Base-by-base conservation (phyloP, 1,284 basidiomycete species). In the Ceratobasidium sp. region DNA sequence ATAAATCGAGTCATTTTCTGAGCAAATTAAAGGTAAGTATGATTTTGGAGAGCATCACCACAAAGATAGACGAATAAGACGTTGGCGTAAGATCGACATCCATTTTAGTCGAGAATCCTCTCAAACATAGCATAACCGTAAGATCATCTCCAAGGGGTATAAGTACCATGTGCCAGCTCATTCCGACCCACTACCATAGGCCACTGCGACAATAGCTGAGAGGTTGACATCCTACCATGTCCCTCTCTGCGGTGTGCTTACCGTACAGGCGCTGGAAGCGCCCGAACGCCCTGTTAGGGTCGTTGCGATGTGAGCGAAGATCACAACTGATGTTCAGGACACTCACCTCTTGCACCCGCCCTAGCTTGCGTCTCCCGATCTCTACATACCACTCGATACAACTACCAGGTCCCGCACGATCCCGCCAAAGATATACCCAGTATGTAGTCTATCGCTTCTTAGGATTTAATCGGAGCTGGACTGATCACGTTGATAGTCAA, bases 341-440 rank as follows among this genome's bases (percentile, higher is more conserved):
- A 64, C 49, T 25, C 35, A 32, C 35, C 32, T 52, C 34, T 13
- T 57, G 25, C n/a, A 47, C 22, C 7, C 22, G 45, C n/a, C 20
- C 22, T 22, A 64, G 60, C 42, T 34, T 25, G 22, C n/a, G 4
- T 22, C 20, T 34, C 32, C 29, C 60, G 60, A 64, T 64, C 60
- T 52, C 52, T 64, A 25, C 60, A 64, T 27, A 34, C 60, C 20
- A 64, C 20, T 29, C 60, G 60, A 38, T 64, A 38, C 17, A 64
- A 52, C 34, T 42, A 38, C 34, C 60, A 64, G 47, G 60, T 27
- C 17, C 47, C 60, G 32, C 47, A 64, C 45, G 60, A 64, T 52
- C 17, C 47, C 45, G 60, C 60, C 42, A 64, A 64, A 45, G 60
- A 64, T 64, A 64, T 64, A 64, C 60, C 60, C 49, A 34, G 60